Evolutionary conservation across 2,329 filamentous ascomycete genomes (phyloP).

Genomic region (Thielaviopsis musarum): DNA sequence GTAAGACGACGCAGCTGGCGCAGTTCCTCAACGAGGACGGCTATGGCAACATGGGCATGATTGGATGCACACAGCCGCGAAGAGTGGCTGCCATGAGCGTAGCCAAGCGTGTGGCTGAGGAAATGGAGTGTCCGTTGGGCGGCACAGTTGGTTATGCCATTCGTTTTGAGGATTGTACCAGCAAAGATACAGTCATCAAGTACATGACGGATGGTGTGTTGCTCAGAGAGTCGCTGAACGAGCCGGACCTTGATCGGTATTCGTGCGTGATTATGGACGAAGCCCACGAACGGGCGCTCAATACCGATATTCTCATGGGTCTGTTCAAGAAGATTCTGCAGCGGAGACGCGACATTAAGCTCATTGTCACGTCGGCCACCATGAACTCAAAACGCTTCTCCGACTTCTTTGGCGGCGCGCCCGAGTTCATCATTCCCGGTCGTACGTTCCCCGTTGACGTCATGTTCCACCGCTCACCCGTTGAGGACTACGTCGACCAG

Average conservation of each 20-base stretch:
- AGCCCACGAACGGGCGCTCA: slow-evolving; percentile 88
- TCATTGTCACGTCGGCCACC: slow-evolving; percentile 94
- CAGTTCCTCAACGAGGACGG: slow-evolving; percentile 95
- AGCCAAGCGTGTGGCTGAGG: slow-evolving; percentile 91
- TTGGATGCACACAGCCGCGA: slow-evolving; percentile 89
- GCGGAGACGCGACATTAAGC: slow-evolving; percentile 73
- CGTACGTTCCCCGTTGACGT: slow-evolving; percentile 94
- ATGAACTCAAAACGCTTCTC: slow-evolving; percentile 98
- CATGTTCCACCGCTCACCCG: slow-evolving; percentile 85
- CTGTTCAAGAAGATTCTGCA: slow-evolving; percentile 94
- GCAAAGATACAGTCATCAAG: slow-evolving; percentile 88
- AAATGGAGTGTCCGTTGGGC: slow-evolving; percentile 89
- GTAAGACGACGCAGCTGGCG: slow-evolving; percentile 93
- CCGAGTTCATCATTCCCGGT: slow-evolving; percentile 90
- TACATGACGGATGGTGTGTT: slow-evolving; percentile 98
- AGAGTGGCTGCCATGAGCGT: slow-evolving; percentile 98
- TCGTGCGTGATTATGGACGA: slow-evolving; percentile 99
- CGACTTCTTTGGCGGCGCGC: slow-evolving; percentile 87
- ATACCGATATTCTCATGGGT: slow-evolving; percentile 95
- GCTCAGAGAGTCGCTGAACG: slow-evolving; percentile 79
- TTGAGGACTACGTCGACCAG: slow-evolving; percentile 94
- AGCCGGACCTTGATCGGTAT: slow-evolving; percentile 85
- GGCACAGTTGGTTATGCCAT: slow-evolving; percentile 89
- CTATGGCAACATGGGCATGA: slow-evolving; percentile 73
- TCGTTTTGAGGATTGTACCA: slow-evolving; percentile 95